These are phyloP conservation scores for Phytophthora macrochlamydospora DNA, from an alignment of 352 stramenopile genomes.

Conservation along the genomic window DNA sequence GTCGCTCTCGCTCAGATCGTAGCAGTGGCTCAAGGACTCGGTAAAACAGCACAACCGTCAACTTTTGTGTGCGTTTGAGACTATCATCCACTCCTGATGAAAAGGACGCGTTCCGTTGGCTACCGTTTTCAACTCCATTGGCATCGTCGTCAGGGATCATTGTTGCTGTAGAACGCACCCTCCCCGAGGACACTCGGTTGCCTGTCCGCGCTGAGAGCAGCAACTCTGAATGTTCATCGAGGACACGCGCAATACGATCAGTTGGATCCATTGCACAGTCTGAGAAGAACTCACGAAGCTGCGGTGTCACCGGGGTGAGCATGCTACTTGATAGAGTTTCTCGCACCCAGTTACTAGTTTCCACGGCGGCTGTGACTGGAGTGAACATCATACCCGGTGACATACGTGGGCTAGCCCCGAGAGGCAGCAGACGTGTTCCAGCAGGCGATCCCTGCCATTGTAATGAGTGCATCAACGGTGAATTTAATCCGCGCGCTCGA, in stretches of 20 bases:
- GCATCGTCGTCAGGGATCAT: conserved; percentile 27
- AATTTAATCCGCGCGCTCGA: conserved; percentile 25
- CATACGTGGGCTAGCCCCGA: conserved; percentile 31
- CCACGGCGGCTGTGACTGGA: conserved; percentile 76
- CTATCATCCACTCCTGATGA: conserved; percentile 71
- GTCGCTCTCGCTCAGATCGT: conserved; percentile 66
- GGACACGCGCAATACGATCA: conserved; percentile 53
- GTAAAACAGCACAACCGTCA: conserved; percentile 80
- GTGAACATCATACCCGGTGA: conserved; percentile 67
- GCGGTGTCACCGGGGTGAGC: conserved; percentile 39
- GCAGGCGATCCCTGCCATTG: conserved; percentile 71
- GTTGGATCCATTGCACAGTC: conserved; percentile 63
- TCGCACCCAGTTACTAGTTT: conserved; percentile 85
- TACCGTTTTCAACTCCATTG: conserved; percentile 24
- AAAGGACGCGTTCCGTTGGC: conserved; percentile 17
- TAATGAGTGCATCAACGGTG: conserved; percentile 52
- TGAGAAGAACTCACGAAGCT: conserved; percentile 64
- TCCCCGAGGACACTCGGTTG: conserved; percentile 15
- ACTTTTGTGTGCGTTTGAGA: conserved; percentile 70
- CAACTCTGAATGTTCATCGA: conserved; percentile 56
- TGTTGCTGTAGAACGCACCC: conserved; percentile 14
- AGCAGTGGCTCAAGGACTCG: conserved; percentile 79
- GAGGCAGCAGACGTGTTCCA: conserved; percentile 11
- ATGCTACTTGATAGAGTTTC: conserved; percentile 54
- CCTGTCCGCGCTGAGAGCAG: conserved; percentile 46